Base-by-base conservation (phyloP, 2,329 filamentous ascomycete genomes). In the Paecilomyces sp. region DNA sequence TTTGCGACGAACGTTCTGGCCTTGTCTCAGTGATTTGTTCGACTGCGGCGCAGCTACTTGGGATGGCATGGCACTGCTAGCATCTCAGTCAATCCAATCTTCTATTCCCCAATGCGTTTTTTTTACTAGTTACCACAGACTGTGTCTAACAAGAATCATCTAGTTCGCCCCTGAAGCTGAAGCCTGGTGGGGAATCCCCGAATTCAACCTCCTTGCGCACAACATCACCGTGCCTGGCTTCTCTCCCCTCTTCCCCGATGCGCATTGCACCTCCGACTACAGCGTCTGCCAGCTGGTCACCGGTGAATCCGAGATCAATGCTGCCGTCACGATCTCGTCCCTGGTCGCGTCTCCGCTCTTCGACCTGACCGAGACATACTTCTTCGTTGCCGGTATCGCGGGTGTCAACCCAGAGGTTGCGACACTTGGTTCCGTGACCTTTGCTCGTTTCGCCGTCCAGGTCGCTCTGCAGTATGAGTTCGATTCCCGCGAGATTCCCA, bases 381-480 rank as follows among this genome's bases (percentile, higher is more conserved):
- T 91, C 73, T 73, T 92, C 60, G 72, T 90, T 31, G 85, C 82
- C 1, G 89, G 89, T 2, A 91, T 92, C 62, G 88, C 85, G 1
- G 89, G 89, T n/a, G 80, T 90, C 52, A 91, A 85, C 70, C 89
- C 89, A 0, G 83, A 86, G 62, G 74, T 84, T 28, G 85, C 81
- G 24, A 90, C 88, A 0, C 79, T 89, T 3, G 85, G 83, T 53
- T 82, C 83, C 50, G 88, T 90, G 0, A 86, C 87, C 1, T 84
- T 92, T 58, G 83, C 86, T 41, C 82, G 84, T 24, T 92, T 86
- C 68, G 84, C 88, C 0, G 81, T 92, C 4, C 89, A 92, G 69
- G 88, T 91, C 2, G 88, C 86, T 0, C 77, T 91, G 57, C 88
- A 92, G 71, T 89, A 91, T 64, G 89, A 92, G 72, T 84, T 92